phyloP scores from a whole-genome alignment of 2,329 filamentous ascomycete genomes.

The Fusarium sp. region DNA sequence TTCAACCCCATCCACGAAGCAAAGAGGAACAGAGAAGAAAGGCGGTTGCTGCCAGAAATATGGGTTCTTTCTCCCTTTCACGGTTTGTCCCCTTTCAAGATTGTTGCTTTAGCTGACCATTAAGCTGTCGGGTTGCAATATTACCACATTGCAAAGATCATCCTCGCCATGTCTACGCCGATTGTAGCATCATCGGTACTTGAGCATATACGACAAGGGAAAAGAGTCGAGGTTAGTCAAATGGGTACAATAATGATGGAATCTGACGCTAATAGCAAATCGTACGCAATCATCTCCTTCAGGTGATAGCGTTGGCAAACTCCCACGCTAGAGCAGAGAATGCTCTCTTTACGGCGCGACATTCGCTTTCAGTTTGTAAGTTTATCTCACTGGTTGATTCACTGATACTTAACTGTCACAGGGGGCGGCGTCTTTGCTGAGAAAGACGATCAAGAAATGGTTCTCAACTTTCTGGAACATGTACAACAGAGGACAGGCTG shows the following conservation, averaged over 20 bases:
- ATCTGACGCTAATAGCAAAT: neutral
- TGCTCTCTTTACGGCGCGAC: neutral
- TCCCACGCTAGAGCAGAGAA: neutral
- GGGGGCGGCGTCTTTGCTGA: conserved; percentile 30
- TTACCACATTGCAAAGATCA: neutral
- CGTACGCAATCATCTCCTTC: neutral
- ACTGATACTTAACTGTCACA: conserved; percentile 9
- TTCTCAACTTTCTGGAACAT: conserved; percentile 22
- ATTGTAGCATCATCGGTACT: neutral
- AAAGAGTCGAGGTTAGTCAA: neutral
- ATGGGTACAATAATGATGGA: neutral
- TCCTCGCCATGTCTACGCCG: neutral
- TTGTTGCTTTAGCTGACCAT: neutral
- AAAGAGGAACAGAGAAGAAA: neutral
- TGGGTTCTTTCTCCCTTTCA: neutral
- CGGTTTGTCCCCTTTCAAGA: neutral
- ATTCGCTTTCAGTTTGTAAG: conserved; percentile 2
- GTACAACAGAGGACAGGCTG: conserved; percentile 27
- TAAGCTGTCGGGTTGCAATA: neutral
- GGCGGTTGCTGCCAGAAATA: neutral
- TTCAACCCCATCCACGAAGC: neutral
- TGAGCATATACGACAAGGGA: neutral
- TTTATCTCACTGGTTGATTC: neutral
- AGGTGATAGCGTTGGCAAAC: neutral
- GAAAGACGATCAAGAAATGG: conserved; percentile 26